These are phyloP conservation scores for Cairneyella variabilis DNA, from an alignment of 495 filamentous ascomycete genomes.

Conservation along the genomic window DNA sequence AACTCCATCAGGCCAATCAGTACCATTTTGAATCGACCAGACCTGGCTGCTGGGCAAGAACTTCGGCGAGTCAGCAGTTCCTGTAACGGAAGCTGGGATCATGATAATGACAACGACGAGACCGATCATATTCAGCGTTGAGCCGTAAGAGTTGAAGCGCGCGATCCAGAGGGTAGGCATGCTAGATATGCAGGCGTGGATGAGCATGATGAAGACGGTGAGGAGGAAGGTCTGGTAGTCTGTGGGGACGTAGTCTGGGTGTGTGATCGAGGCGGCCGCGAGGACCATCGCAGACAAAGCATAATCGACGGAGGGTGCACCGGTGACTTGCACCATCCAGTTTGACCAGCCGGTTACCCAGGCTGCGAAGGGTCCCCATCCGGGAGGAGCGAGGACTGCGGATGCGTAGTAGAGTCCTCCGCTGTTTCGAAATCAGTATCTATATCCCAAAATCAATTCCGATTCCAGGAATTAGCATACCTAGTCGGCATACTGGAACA, in stretches of 20 bases:
- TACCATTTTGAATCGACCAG: slow-evolving; percentile 68
- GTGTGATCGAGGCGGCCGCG: slow-evolving; percentile 62
- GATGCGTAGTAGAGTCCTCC: slow-evolving; percentile 78
- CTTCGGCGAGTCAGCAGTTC: slow-evolving; percentile 44
- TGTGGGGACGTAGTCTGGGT: slow-evolving; percentile 61
- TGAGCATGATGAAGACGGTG: slow-evolving; percentile 63
- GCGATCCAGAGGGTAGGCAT: slow-evolving; percentile 74
- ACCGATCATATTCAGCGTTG: slow-evolving; percentile 69
- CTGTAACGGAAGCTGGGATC: slow-evolving; percentile 57
- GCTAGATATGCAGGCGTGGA: slow-evolving; percentile 68
- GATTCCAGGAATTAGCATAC: slow-evolving; percentile 30
- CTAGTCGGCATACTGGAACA: slow-evolving; percentile 66
- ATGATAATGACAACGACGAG: slow-evolving; percentile 64
- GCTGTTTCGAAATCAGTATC: slow-evolving; percentile 32
- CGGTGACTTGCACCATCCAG: slow-evolving; percentile 68
- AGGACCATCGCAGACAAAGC: slow-evolving; percentile 67
- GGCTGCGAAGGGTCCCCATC: slow-evolving; percentile 70
- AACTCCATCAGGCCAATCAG: slow-evolving; percentile 67
- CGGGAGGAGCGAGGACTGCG: slow-evolving; percentile 72
- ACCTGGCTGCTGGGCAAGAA: slow-evolving; percentile 61
- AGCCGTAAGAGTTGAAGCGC: slow-evolving; percentile 70
- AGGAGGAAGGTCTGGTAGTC: slow-evolving; percentile 70
- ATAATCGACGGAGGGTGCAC: slow-evolving; percentile 56
- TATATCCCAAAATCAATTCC: background rate
- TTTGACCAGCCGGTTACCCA: slow-evolving; percentile 77